Percentiles rank a stretch among this genome's conserved stretches.
Evolutionary conservation across 805 yeast species (phyloP).

Genomic region (Myxozyma sirexii): DNA sequence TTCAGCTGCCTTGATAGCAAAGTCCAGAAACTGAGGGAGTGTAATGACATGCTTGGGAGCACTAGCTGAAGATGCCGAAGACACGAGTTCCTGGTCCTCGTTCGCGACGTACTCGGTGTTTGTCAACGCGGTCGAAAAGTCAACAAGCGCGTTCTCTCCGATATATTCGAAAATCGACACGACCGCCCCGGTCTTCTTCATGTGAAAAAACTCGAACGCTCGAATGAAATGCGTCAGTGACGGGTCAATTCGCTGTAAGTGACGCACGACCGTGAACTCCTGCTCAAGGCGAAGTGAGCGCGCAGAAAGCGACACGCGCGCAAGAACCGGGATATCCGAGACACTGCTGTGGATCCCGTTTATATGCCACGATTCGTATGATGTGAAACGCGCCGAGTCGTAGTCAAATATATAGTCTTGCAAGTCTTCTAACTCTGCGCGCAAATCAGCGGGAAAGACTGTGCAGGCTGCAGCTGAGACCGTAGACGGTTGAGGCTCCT

Average conservation of each 20-base stretch:
- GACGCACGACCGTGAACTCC: constrained; percentile 32
- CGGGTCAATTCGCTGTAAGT: constrained; percentile 30
- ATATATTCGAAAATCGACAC: constrained; percentile 31
- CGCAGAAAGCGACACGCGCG: constrained; percentile 26
- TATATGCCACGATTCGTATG: constrained; percentile 31
- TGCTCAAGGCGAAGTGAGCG: constrained; percentile 31
- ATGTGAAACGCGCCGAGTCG: constrained; percentile 14
- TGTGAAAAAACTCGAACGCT: constrained; percentile 24
- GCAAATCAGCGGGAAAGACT: constrained; percentile 10
- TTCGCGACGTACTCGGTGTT: neutral
- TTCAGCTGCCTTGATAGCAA: constrained; percentile 34
- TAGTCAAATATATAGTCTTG: constrained; percentile 25
- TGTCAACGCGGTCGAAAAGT: constrained; percentile 20
- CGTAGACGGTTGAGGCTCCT: neutral
- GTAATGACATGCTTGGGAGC: constrained; percentile 18
- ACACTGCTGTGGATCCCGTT: constrained; percentile 20
- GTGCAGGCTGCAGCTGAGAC: neutral
- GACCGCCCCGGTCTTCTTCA: constrained; percentile 24
- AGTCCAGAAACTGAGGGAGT: constrained; percentile 32
- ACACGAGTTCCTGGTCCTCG: constrained; percentile 4
- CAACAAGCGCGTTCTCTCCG: constrained; percentile 23
- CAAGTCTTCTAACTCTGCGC: constrained; percentile 17
- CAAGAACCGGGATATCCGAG: constrained; percentile 21
- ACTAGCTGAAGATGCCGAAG: constrained; percentile 2
- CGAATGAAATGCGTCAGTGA: constrained; percentile 22